phyloP scores from a whole-genome alignment of 257 asterid genomes.

The Rauvolfia tetraphylla region DNA sequence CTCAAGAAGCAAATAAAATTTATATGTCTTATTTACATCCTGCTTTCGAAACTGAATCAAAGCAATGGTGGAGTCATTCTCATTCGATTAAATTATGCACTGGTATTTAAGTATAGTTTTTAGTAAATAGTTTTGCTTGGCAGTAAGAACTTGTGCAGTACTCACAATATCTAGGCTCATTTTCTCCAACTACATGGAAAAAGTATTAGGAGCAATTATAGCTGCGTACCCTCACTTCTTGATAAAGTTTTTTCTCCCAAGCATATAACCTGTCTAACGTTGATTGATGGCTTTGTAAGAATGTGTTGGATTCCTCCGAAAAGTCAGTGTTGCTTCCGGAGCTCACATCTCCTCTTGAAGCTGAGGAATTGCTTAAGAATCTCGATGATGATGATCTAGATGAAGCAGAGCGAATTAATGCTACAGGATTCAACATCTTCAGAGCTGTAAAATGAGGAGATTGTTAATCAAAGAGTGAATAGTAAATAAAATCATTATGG shows the following conservation, averaged over 20 bases:
- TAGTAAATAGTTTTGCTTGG: background rate
- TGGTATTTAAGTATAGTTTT: background rate
- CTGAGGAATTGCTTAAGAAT: slow-evolving; percentile 50
- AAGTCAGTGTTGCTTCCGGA: slow-evolving; percentile 62
- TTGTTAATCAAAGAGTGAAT: background rate
- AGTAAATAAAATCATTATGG: background rate
- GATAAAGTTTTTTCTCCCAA: slow-evolving; percentile 97
- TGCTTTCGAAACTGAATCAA: background rate
- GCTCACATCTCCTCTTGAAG: slow-evolving; percentile 52
- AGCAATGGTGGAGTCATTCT: background rate
- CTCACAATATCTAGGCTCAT: background rate
- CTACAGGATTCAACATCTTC: slow-evolving; percentile 90
- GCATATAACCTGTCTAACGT: slow-evolving; percentile 79
- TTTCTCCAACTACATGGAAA: background rate
- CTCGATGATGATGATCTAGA: slow-evolving; percentile 80
- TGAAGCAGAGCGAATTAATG: slow-evolving; percentile 72
- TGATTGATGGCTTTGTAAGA: slow-evolving; percentile 80
- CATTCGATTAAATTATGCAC: background rate
- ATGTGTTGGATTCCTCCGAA: slow-evolving; percentile 55
- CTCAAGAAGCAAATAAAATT: background rate
- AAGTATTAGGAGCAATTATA: slow-evolving; percentile 3
- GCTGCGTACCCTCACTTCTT: slow-evolving; percentile 85
- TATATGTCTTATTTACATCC: background rate
- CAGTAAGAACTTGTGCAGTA: background rate
- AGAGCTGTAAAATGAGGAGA: slow-evolving; percentile 44